These are phyloP conservation scores for Phialophora verrucosa DNA, from an alignment of 2,329 filamentous ascomycete genomes.

Conservation along the genomic window DNA sequence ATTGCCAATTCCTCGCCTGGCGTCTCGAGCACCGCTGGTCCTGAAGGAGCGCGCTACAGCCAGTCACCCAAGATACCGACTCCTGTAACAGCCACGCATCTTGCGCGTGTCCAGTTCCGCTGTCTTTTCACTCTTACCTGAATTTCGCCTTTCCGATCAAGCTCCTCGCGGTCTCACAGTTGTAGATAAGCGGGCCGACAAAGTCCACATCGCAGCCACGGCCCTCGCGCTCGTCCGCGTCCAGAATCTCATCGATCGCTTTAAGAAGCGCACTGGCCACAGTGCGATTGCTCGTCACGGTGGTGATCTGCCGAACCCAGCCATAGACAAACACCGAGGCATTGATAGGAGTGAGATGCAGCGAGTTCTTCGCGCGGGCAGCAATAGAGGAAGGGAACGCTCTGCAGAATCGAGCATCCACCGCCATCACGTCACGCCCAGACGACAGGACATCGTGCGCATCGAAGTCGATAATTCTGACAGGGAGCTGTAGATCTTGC, in stretches of 20 bases:
- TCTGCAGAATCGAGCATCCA: neutral
- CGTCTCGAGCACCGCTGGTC: neutral
- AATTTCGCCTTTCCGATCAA: conserved; percentile 69
- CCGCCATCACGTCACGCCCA: neutral
- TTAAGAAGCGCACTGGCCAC: conserved; percentile 69
- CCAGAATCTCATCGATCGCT: conserved; percentile 34
- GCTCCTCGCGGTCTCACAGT: conserved; percentile 68
- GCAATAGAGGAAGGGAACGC: conserved; percentile 22
- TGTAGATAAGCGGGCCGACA: conserved; percentile 66
- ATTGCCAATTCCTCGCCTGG: neutral
- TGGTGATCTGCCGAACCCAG: conserved; percentile 68
- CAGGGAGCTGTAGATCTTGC: conserved; percentile 63
- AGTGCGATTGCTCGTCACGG: conserved; percentile 72
- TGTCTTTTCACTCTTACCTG: conserved; percentile 41
- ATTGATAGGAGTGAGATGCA: conserved; percentile 66
- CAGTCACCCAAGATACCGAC: neutral
- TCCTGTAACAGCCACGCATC: neutral
- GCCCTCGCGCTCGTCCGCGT: conserved; percentile 44
- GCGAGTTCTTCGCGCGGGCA: conserved; percentile 9
- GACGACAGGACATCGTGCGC: conserved; percentile 38
- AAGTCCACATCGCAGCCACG: conserved; percentile 56
- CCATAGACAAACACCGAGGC: conserved; percentile 73
- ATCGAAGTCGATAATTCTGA: conserved; percentile 60
- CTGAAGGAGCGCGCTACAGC: neutral
- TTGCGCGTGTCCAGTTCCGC: neutral